A percentile compares a stretch with the other conserved stretches of the same genome.
Conservation (phyloP, 2,329 filamentous ascomycete species). For the Colletotrichum tofieldiae region DNA sequence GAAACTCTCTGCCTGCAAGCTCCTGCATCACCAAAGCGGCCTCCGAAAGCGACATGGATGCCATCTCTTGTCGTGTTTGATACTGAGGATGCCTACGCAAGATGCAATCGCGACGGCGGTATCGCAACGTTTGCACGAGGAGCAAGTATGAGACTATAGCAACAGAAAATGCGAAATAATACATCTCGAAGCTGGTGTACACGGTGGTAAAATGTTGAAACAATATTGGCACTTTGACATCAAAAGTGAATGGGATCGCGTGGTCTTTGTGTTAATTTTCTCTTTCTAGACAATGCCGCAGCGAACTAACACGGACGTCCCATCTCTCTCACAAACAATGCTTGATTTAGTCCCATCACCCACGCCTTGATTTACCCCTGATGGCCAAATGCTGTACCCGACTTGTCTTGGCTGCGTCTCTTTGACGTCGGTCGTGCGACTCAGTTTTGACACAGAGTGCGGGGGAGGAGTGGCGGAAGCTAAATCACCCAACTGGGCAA, state of each 20-base stretch:
- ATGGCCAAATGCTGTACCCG: not conserved
- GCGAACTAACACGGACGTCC: not conserved
- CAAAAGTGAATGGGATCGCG: not conserved
- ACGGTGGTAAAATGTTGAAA: not conserved
- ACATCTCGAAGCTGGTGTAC: not conserved
- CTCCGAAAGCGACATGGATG: conserved; percentile 28
- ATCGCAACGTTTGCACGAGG: conserved; percentile 9
- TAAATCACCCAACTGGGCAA: conserved; percentile 19
- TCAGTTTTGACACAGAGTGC: conserved; percentile 17
- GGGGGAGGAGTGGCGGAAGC: conserved; percentile 3
- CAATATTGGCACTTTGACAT: not conserved
- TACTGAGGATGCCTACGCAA: conserved; percentile 9
- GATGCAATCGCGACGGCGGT: conserved; percentile 25
- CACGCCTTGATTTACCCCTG: not conserved
- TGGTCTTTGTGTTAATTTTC: conserved; percentile 14
- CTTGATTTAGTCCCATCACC: not conserved
- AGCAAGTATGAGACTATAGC: not conserved
- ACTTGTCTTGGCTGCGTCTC: not conserved
- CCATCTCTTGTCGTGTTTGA: conserved; percentile 34
- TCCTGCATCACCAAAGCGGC: conserved; percentile 54
- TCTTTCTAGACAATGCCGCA: not conserved
- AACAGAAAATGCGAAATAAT: not conserved
- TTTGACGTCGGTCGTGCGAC: conserved; percentile 30
- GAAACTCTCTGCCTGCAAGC: conserved; percentile 68
- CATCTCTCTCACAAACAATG: not conserved